A percentile compares a stretch with the other conserved stretches of the same genome.
phyloP scores from a whole-genome alignment of 2,329 filamentous ascomycete species.

The Ophiostoma triangulosporum region DNA sequence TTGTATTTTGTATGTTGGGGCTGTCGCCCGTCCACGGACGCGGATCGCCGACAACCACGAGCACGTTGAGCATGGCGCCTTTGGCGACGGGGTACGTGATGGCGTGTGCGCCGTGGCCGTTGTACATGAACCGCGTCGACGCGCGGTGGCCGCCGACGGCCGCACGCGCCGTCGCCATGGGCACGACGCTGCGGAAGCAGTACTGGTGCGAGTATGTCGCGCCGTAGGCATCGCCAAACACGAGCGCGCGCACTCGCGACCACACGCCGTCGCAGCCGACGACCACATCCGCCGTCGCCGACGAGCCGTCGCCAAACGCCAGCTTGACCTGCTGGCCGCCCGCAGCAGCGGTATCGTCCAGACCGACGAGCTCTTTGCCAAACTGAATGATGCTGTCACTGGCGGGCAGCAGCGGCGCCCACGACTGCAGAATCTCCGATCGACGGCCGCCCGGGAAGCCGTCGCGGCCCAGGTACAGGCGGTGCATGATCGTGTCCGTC shows the following conservation, averaged over 20 bases:
- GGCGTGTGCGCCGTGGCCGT: slow-evolving; percentile 42
- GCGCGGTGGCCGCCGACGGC: slow-evolving; percentile 37
- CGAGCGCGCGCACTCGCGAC: slow-evolving; percentile 35
- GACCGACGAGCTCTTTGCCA: slow-evolving; percentile 21
- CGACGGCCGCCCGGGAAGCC: slow-evolving; percentile 28
- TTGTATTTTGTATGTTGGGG: no score
- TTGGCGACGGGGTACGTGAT: slow-evolving; percentile 48
- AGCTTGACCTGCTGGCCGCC: slow-evolving; percentile 10
- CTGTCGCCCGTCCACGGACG: slow-evolving; percentile 21
- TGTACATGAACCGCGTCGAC: slow-evolving; percentile 38
- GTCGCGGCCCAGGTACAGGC: slow-evolving; percentile 25
- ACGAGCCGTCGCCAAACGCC: slow-evolving; percentile 21
- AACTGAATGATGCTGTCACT: slow-evolving; percentile 18
- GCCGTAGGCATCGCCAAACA: slow-evolving; percentile 32
- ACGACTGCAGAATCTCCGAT: slow-evolving; percentile 27
- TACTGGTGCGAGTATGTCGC: slow-evolving; percentile 43
- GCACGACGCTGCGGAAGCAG: slow-evolving; percentile 48
- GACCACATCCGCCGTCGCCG: slow-evolving; percentile 25
- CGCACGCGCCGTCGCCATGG: slow-evolving; percentile 40
- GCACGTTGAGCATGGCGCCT: slow-evolving; percentile 41
- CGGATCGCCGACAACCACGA: slow-evolving; percentile 30
- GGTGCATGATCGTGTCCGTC: slow-evolving; percentile 20
- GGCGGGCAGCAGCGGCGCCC: slow-evolving; percentile 21
- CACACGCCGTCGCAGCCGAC: slow-evolving; percentile 54
- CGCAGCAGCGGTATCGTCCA: slow-evolving; percentile 15